Evolutionary conservation across 352 stramenopile genomes (phyloP).

Genomic region (Phytophthora pisi): DNA sequence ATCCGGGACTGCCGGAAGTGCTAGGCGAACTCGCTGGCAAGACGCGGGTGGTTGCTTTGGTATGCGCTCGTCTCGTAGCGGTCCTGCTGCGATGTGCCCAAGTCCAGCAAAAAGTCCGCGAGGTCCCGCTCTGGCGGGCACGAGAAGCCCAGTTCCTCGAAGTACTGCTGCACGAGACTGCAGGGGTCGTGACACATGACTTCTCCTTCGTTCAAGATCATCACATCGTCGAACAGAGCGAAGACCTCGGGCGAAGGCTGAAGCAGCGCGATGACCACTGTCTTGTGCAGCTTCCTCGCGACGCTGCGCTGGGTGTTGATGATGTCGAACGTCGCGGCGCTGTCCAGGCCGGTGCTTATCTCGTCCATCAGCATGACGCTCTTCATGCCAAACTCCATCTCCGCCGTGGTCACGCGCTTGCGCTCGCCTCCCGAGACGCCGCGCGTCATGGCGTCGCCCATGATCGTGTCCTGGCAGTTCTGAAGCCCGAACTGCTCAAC

Average conservation of each 20-base stretch:
- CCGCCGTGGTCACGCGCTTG: constrained; percentile 64
- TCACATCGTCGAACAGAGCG: too few relatives aligned
- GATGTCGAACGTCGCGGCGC: constrained; percentile 49
- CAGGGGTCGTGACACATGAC: constrained; percentile 70
- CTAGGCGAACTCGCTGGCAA: constrained; percentile 28
- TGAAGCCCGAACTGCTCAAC: constrained; percentile 33
- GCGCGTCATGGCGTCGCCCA: not conserved
- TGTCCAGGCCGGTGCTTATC: constrained; percentile 91
- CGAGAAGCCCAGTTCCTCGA: not conserved
- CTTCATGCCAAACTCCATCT: constrained; percentile 81
- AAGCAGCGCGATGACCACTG: too few relatives aligned
- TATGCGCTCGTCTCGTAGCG: constrained; percentile 21
- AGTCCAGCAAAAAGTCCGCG: constrained; percentile 37
- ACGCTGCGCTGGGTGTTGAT: constrained; percentile 31
- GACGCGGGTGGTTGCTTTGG: constrained; percentile 22
- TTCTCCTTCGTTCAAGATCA: constrained; percentile 39
- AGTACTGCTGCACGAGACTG: constrained; percentile 1
- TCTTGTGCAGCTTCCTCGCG: constrained; percentile 25
- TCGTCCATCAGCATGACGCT: constrained; percentile 84
- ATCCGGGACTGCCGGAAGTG: constrained; percentile 46
- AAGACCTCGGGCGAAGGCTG: too few relatives aligned
- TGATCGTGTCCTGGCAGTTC: too few relatives aligned
- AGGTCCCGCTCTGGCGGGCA: constrained; percentile 39
- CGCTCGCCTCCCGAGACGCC: constrained; percentile 66
- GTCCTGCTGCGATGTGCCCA: constrained; percentile 36